Evolutionary conservation across 345 rosid species (phyloP).

Genomic region (Gossypium sturtianum): DNA sequence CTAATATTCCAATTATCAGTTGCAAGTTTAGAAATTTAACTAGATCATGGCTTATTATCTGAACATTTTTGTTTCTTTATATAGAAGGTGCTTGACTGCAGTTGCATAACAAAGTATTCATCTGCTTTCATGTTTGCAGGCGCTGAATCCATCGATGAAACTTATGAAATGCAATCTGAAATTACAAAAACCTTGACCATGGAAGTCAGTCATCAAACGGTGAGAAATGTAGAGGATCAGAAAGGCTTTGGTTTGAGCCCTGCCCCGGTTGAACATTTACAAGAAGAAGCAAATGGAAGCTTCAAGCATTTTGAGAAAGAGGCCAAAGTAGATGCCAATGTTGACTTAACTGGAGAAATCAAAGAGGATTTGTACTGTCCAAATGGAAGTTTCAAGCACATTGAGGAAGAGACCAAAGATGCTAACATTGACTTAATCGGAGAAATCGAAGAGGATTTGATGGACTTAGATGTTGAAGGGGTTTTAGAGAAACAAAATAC

Average conservation of each 20-base stretch:
- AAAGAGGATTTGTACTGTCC: conserved; percentile 25
- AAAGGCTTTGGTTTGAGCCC: conserved; percentile 21
- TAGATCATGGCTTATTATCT: background rate
- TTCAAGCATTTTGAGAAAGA: conserved; percentile 15
- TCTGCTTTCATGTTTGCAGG: conserved; percentile 33
- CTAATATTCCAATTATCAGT: background rate
- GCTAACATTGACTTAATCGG: conserved; percentile 31
- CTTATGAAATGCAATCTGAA: conserved; percentile 27
- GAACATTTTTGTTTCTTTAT: background rate
- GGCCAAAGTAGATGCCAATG: conserved; percentile 16
- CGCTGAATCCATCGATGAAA: conserved; percentile 23
- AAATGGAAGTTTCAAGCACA: conserved; percentile 1
- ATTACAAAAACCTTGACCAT: conserved; percentile 10
- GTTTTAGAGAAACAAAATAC: conserved; percentile 66
- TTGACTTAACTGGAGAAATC: conserved; percentile 36
- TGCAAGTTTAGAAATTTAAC: background rate
- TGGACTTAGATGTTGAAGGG: conserved; percentile 53
- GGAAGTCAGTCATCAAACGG: conserved; percentile 13
- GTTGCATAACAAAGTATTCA: background rate
- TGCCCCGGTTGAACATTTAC: conserved; percentile 18
- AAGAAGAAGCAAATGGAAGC: conserved; percentile 8
- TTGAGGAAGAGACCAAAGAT: conserved; percentile 17
- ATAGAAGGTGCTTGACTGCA: background rate
- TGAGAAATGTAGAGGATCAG: conserved; percentile 10
- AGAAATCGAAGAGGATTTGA: conserved; percentile 39